Percentiles rank a stretch among this genome's conserved stretches.
Evolutionary conservation across 192 early-diverging fungal species (phyloP).

Genomic region (Backusella mclennaniae): DNA sequence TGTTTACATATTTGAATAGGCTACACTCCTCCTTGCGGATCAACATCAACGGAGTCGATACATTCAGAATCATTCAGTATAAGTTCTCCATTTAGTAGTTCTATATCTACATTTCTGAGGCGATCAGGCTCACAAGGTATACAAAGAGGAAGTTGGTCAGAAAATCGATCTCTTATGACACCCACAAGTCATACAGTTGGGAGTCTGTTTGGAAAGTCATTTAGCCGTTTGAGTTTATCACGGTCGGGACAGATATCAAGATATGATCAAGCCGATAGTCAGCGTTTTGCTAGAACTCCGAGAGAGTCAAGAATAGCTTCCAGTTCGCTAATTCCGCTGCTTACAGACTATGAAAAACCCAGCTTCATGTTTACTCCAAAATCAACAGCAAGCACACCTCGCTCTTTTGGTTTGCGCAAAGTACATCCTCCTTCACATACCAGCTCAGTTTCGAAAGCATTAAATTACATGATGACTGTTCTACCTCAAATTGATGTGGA

Average conservation of each 20-base stretch:
- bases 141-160: neutral
- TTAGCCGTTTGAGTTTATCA: neutral
- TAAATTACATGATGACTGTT: slow-evolving; percentile 17
- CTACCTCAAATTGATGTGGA: slow-evolving; percentile 18
- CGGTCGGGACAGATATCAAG: neutral
- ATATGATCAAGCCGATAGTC: neutral
- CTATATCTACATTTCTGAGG: slow-evolving; percentile 19
- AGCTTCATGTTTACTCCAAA: neutral
- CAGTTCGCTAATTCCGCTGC: neutral
- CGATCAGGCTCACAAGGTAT: slow-evolving; percentile 12
- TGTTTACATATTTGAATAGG: neutral
- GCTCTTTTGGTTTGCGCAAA: neutral
- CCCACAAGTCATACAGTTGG: neutral
- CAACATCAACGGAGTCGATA: neutral
- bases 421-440: neutral
- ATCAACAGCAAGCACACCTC: neutral
- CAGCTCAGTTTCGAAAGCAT: neutral
- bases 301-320: neutral
- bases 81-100: slow-evolving; percentile 15
- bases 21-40: neutral
- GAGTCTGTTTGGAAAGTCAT: neutral
- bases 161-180: neutral
- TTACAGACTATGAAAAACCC: neutral
- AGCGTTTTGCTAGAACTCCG: neutral
- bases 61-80: neutral